A percentile compares a stretch with the other conserved stretches of the same genome.
phyloP scores from a whole-genome alignment of 2,329 filamentous ascomycete genomes.

The Aciculosporium take region DNA sequence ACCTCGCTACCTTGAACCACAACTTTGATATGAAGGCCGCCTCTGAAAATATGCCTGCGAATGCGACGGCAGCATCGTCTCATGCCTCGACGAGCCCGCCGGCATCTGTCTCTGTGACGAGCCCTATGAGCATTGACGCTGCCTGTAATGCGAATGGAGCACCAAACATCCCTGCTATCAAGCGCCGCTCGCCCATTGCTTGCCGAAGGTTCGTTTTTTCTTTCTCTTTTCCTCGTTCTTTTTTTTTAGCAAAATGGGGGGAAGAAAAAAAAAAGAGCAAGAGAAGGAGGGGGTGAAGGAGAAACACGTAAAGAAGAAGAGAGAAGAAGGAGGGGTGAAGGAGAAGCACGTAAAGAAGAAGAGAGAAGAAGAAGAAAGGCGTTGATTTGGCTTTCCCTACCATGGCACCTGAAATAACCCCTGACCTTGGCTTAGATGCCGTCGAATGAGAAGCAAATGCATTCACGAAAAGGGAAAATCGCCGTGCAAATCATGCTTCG shows the following conservation, averaged over 20 bases:
- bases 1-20: conserved; percentile 4
- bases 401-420: neutral
- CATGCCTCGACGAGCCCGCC: conserved; percentile 3
- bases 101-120: neutral
- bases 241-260: too few species aligned
- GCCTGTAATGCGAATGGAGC: neutral
- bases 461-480: conserved; percentile 32
- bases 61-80: neutral
- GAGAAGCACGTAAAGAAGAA: too few species aligned
- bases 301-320: too few species aligned
- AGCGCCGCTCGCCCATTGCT: conserved; percentile 36
- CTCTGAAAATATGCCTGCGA: neutral
- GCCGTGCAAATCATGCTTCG: conserved; percentile 37
- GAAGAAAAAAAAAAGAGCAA: neutral
- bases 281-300: too few species aligned
- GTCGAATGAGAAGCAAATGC: conserved; percentile 43
- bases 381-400: neutral
- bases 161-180: conserved; percentile 18
- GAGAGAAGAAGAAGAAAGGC: neutral
- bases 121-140: conserved; percentile 1
- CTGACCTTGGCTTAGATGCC: conserved; percentile 26
- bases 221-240: conserved; percentile 6
- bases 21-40: conserved; percentile 1
- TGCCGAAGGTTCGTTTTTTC: conserved; percentile 31
- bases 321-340: too few species aligned